Conservation (phyloP, 1,284 basidiomycete genomes). For the Fomitopsis schrenkii region DNA sequence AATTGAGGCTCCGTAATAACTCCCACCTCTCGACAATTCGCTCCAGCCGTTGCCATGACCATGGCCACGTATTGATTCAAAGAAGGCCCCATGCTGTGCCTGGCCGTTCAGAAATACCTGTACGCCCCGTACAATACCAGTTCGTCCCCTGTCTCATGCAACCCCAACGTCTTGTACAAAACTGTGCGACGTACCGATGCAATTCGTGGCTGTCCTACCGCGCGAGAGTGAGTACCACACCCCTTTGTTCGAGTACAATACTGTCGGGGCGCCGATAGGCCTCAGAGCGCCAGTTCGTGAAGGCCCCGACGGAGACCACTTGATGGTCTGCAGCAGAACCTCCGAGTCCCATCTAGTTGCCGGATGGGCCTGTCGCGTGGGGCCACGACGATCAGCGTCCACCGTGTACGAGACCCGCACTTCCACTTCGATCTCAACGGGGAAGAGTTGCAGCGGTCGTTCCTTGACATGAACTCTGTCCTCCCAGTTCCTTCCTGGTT, state of each 20-base stretch:
- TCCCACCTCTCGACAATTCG: background rate
- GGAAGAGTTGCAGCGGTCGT: background rate
- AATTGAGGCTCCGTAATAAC: background rate
- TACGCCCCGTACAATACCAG: background rate
- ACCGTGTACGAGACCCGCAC: background rate
- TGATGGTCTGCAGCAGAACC: background rate
- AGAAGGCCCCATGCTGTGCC: background rate
- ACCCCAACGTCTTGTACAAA: background rate
- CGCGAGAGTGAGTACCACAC: background rate
- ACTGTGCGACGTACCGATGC: background rate
- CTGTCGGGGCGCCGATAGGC: background rate
- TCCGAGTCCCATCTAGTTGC: background rate
- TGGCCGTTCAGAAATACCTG: background rate
- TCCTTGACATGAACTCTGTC: background rate
- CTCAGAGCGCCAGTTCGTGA: background rate
- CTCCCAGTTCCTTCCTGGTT: background rate
- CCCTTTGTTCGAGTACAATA: background rate
- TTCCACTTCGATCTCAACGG: background rate
- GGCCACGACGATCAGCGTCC: background rate
- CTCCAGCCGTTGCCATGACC: background rate
- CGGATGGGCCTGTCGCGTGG: background rate
- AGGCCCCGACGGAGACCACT: background rate
- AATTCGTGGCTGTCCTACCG: background rate
- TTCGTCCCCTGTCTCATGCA: background rate
- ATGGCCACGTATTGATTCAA: background rate